These are phyloP conservation scores for Hanseniaspora osmophila DNA, from an alignment of 805 yeast genomes.

Conservation along the genomic window DNA sequence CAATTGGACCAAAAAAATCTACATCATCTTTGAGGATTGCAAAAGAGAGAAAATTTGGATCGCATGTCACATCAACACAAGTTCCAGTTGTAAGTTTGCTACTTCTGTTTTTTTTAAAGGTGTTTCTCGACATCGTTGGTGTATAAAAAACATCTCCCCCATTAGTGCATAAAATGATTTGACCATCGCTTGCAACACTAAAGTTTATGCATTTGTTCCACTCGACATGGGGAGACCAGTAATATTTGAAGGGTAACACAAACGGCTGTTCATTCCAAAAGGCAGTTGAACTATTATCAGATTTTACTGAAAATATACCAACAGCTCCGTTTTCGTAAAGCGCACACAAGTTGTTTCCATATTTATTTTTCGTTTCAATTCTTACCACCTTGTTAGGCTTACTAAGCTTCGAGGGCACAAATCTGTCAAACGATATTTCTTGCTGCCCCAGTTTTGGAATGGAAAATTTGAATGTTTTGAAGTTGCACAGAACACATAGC, in stretches of 20 bases:
- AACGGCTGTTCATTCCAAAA: slow-evolving; percentile 27
- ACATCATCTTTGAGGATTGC: slow-evolving; percentile 51
- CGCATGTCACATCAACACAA: slow-evolving; percentile 43
- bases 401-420: slow-evolving; percentile 11
- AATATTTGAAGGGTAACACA: slow-evolving; percentile 29
- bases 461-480: slow-evolving; percentile 40
- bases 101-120: slow-evolving; percentile 16
- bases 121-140: slow-evolving; percentile 1
- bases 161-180: slow-evolving; percentile 48
- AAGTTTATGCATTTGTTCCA: slow-evolving; percentile 40
- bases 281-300: slow-evolving; percentile 9
- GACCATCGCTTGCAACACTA: slow-evolving; percentile 55
- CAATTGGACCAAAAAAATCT: neutral
- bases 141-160: slow-evolving; percentile 52
- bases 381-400: slow-evolving; percentile 16
- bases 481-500: slow-evolving; percentile 46
- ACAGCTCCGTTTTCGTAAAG: slow-evolving; percentile 50
- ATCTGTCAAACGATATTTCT: slow-evolving; percentile 12
- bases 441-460: slow-evolving; percentile 16
- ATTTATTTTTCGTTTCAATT: slow-evolving; percentile 17
- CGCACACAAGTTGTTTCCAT: slow-evolving; percentile 32
- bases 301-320: slow-evolving; percentile 18
- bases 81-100: slow-evolving; percentile 24
- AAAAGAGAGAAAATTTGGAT: slow-evolving; percentile 49
- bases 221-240: slow-evolving; percentile 50